Conservation (phyloP, 495 filamentous ascomycete species). For the Aspergillus nidulans region DNA sequence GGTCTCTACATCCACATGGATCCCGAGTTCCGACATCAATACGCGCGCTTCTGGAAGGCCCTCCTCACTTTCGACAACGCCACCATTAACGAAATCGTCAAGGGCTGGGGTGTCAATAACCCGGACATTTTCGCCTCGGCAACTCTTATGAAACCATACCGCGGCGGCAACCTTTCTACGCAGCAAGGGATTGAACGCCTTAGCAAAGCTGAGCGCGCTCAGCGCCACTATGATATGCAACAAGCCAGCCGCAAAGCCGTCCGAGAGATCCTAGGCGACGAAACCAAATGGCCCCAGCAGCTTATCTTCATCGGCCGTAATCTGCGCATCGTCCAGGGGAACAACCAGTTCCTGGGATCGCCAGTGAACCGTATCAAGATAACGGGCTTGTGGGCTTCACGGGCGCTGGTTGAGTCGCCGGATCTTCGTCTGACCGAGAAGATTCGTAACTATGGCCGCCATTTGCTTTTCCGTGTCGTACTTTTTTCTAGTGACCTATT, state of each 20-base stretch:
- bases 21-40: constrained; percentile 80
- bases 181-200: constrained; percentile 57
- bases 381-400: constrained; percentile 83
- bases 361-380: constrained; percentile 95
- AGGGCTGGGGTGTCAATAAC: constrained; percentile 80
- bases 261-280: constrained; percentile 78
- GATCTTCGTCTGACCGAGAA: constrained; percentile 55
- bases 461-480: constrained; percentile 76
- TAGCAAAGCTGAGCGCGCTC: constrained; percentile 46
- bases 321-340: constrained; percentile 84
- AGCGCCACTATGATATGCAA: constrained; percentile 78
- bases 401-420: constrained; percentile 66
- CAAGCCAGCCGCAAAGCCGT: constrained; percentile 77
- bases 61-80: constrained; percentile 90
- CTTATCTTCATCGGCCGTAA: constrained; percentile 95
- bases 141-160: constrained; percentile 85
- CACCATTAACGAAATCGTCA: constrained; percentile 65
- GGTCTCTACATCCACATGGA: constrained; percentile 91
- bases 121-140: constrained; percentile 86
- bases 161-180: constrained; percentile 70
- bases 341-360: constrained; percentile 81
- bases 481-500: constrained; percentile 73
- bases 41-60: constrained; percentile 88
- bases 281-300: constrained; percentile 87
- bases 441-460: constrained; percentile 55